A percentile compares a stretch with the other conserved stretches of the same genome.
Conservation (phyloP, 176 grass and related monocot genomes). For the Saccharum spontaneum region DNA sequence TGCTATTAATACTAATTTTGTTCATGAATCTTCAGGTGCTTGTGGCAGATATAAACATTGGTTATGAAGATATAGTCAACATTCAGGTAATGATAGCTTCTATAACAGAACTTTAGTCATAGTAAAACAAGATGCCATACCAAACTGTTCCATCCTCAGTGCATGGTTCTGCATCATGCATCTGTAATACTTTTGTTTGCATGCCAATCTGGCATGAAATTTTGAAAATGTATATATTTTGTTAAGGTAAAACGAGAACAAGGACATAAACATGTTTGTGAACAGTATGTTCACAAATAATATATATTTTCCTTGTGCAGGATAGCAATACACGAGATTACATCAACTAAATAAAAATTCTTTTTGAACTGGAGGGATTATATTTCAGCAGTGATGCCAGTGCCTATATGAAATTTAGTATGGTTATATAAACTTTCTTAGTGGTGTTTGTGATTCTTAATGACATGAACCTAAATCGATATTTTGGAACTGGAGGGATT, state of each 20-base stretch:
- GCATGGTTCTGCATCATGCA: slow-evolving; percentile 10
- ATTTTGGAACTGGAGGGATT: slow-evolving; percentile 1
- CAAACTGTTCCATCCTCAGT: background rate
- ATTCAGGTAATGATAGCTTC: slow-evolving; percentile 59
- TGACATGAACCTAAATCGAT: background rate
- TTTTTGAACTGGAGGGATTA: background rate
- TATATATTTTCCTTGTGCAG: background rate
- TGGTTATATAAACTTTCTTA: background rate
- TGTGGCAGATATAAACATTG: slow-evolving; percentile 98
- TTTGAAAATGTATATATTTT: background rate
- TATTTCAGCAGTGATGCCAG: background rate
- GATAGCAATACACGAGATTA: background rate
- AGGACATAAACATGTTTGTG: background rate
- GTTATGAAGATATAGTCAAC: slow-evolving; percentile 96
- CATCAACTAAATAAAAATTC: background rate
- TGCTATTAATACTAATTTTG: background rate
- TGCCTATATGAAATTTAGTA: background rate
- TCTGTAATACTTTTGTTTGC: background rate
- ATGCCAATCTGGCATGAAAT: background rate
- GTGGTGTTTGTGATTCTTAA: background rate
- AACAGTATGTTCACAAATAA: background rate
- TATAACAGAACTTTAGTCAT: background rate
- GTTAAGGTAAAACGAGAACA: background rate
- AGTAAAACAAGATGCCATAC: background rate
- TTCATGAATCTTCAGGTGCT: slow-evolving; percentile 66